phyloP scores from a whole-genome alignment of 768 basidiomycete species.

The Epithele typhae region DNA sequence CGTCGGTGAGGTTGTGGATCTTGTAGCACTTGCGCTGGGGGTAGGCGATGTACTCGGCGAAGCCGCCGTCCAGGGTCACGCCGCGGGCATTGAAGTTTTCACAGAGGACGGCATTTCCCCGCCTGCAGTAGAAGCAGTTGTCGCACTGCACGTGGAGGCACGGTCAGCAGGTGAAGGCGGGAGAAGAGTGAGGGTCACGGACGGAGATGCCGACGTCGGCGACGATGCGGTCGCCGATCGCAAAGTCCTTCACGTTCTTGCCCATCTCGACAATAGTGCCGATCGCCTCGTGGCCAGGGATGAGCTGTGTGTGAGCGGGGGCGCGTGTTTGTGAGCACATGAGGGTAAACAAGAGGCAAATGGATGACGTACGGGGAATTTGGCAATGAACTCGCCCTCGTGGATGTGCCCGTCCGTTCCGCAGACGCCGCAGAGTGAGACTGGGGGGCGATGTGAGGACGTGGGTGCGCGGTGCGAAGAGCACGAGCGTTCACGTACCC shows the following conservation, averaged over 20 bases:
- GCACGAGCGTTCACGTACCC: conserved; percentile 34
- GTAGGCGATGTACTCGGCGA: conserved; percentile 85
- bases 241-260: conserved; percentile 76
- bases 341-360: neutral
- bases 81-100: conserved; percentile 82
- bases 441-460: conserved; percentile 9
- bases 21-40: conserved; percentile 80
- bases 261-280: conserved; percentile 72
- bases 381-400: conserved; percentile 63
- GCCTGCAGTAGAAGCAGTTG: conserved; percentile 82
- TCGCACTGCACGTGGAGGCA: conserved; percentile 51
- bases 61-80: conserved; percentile 79
- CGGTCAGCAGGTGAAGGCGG: neutral
- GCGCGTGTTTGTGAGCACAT: neutral
- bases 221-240: conserved; percentile 77
- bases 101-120: conserved; percentile 76
- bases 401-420: conserved; percentile 66
- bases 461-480: neutral
- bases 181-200: conserved; percentile 22
- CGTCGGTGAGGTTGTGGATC: conserved; percentile 81
- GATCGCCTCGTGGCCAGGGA: conserved; percentile 74
- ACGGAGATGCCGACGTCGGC: conserved; percentile 77
- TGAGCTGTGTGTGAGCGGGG: conserved; percentile 38
- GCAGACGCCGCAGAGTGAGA: conserved; percentile 42
- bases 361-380: conserved; percentile 51